Evolutionary conservation across 169 alveolate species (phyloP).

Genomic region (Plasmodium gonderi): DNA sequence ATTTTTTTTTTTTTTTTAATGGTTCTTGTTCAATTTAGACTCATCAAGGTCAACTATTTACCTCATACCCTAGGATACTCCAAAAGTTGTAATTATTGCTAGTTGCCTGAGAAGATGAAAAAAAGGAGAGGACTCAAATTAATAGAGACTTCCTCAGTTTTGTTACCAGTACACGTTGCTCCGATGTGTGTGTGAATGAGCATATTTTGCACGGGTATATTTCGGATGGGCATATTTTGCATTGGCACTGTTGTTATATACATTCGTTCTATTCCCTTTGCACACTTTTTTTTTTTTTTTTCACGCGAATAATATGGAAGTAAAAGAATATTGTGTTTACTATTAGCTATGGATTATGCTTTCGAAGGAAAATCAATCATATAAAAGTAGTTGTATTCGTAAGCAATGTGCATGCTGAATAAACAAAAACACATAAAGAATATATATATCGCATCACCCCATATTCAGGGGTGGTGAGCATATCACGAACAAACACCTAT

Average conservation of each 20-base stretch:
- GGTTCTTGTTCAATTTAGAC: not conserved
- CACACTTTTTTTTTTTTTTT: not conserved
- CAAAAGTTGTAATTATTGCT: conserved; percentile 24
- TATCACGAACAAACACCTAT: too few relatives aligned
- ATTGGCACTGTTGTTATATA: not conserved
- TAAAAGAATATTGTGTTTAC: too few relatives aligned
- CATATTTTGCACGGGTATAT: not conserved
- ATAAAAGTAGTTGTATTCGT: too few relatives aligned
- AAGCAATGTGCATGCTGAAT: too few relatives aligned
- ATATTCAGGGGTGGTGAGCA: too few relatives aligned
- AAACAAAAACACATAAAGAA: too few relatives aligned
- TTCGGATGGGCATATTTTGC: not conserved
- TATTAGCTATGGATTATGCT: not conserved
- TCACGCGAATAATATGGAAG: too few relatives aligned
- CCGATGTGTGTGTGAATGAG: too few relatives aligned
- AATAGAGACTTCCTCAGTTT: too few relatives aligned
- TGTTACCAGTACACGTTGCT: too few relatives aligned
- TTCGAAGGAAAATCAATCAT: not conserved
- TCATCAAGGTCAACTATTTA: not conserved
- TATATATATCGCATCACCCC: too few relatives aligned
- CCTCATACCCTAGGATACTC: conserved; percentile 68
- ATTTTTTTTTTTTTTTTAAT: not conserved
- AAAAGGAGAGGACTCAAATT: not conserved
- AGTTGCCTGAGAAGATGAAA: conserved; percentile 13
- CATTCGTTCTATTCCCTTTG: not conserved